Base-by-base conservation (phyloP, 2,329 filamentous ascomycete genomes). In the Fusarium pininemorale region DNA sequence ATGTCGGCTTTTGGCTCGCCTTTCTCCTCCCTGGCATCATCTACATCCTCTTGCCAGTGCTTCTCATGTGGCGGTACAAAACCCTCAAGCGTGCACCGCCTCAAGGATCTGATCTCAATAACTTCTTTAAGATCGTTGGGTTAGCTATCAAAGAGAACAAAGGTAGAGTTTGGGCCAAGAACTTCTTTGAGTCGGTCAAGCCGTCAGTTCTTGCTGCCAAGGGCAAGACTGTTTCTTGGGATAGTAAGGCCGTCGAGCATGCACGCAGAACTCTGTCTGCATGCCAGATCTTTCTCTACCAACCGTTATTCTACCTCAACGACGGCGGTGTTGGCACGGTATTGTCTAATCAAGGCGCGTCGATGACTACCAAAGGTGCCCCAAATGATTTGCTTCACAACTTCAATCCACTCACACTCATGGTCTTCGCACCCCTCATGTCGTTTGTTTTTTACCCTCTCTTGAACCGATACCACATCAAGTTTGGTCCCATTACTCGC, bases 341-440 rank as follows among this genome's bases (percentile, higher is more conserved):
- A 13, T 22, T 54, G 2, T 54, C 51, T 16, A 54, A 54, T 3
- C 51, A 54, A 18, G 51, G 51, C 20, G 51, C 51, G 5, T n/a
- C 51, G 5, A 54, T 87, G 81, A 84, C 81, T 13, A 81, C 81
- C n/a, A 79, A 87, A 60, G 86, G 87, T 16, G 85, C 86, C 1
- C 87, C 87, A 13, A 92, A 92, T 77, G 91, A 93, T 77, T 81
- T 92, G 14, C 81, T 92, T 32, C 82, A 84, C 61, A 88, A 90
- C 78, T 84, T 92, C 67, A 89, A 91, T 75, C 87, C 90, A 0
- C 80, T 92, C 42, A 84, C 86, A 32, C 88, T 91, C 67, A 86
- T 92, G 69, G 81, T 92, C 9, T 53, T 79, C n/a, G 79, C 78
- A 0, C 78, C 78, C 7, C 48, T 80, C 44, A 73, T 80, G 42